These are phyloP conservation scores for Ensete glaucum DNA, from an alignment of 176 grass and related monocot species.

Conservation along the genomic window DNA sequence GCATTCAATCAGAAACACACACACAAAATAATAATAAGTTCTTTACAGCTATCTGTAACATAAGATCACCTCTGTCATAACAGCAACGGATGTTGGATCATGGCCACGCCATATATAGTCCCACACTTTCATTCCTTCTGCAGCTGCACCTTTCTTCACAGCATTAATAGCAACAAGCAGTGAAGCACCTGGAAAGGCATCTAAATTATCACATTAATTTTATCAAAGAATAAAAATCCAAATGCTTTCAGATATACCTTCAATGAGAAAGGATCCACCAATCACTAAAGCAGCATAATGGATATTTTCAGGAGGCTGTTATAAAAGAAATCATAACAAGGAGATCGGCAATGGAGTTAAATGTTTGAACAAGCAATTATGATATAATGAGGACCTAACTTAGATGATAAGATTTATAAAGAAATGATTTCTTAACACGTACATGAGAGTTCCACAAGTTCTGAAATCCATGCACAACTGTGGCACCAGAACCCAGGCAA, in stretches of 20 bases:
- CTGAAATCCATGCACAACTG: slow-evolving; percentile 93
- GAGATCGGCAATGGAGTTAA: slow-evolving; percentile 1
- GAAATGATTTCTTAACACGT: slow-evolving; percentile 21
- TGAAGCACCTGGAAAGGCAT: slow-evolving; percentile 61
- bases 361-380: slow-evolving; percentile 24
- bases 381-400: background rate
- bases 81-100: slow-evolving; percentile 98
- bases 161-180: slow-evolving; percentile 94
- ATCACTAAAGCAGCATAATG: slow-evolving; percentile 92
- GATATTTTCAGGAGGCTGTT: slow-evolving; percentile 84
- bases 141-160: slow-evolving; percentile 82
- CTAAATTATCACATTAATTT: slow-evolving; percentile 16
- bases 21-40: background rate
- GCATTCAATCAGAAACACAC: background rate
- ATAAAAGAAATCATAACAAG: slow-evolving; percentile 4
- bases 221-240: background rate
- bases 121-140: slow-evolving; percentile 78
- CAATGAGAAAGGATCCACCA: slow-evolving; percentile 86
- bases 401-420: slow-evolving; percentile 16
- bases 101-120: slow-evolving; percentile 97
- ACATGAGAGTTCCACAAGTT: slow-evolving; percentile 91
- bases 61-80: slow-evolving; percentile 85
- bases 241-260: slow-evolving; percentile 46
- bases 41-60: slow-evolving; percentile 13
- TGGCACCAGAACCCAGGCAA: slow-evolving; percentile 90